Percentiles rank a stretch among this genome's conserved stretches.
These are phyloP conservation scores for Leptographium wingfieldii DNA, from an alignment of 2,329 filamentous ascomycete species.

Conservation along the genomic window DNA sequence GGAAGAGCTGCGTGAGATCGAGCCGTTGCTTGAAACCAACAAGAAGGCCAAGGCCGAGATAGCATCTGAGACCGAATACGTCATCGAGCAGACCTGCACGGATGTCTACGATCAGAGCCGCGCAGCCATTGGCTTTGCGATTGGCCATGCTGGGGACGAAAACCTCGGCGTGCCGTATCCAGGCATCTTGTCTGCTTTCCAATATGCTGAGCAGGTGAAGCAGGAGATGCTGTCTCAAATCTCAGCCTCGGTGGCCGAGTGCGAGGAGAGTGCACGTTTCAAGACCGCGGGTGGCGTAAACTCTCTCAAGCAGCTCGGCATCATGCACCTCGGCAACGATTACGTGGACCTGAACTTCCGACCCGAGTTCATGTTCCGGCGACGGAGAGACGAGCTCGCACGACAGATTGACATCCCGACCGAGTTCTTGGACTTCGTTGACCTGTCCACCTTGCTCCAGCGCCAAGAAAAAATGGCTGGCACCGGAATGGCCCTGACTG, in stretches of 20 bases:
- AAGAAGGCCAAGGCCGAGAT: conserved; percentile 69
- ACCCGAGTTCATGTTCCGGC: conserved; percentile 86
- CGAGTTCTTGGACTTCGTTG: conserved; percentile 88
- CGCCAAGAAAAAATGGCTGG: conserved; percentile 90
- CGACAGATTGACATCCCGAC: conserved; percentile 79
- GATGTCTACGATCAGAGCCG: conserved; percentile 80
- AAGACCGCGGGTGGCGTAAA: conserved; percentile 73
- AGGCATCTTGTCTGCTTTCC: conserved; percentile 71
- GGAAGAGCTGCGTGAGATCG: conserved; percentile 66
- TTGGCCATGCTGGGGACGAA: conserved; percentile 60
- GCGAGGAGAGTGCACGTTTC: conserved; percentile 73
- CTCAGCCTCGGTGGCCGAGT: conserved; percentile 60
- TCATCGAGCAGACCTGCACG: conserved; percentile 74
- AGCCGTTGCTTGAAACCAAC: conserved; percentile 74
- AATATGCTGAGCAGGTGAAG: conserved; percentile 89
- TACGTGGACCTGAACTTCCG: conserved; percentile 80
- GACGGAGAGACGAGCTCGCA: conserved; percentile 67
- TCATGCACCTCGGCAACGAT: conserved; percentile 78
- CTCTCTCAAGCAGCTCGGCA: conserved; percentile 75
- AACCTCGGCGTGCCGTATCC: conserved; percentile 78
- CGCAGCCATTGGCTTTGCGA: conserved; percentile 59
- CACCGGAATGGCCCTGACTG: conserved; percentile 86
- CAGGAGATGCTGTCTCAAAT: conserved; percentile 85
- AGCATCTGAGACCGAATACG: conserved; percentile 65
- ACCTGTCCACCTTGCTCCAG: conserved; percentile 70